Evolutionary conservation across 495 filamentous ascomycete genomes (phyloP).

Genomic region (Ascobolus immersus): DNA sequence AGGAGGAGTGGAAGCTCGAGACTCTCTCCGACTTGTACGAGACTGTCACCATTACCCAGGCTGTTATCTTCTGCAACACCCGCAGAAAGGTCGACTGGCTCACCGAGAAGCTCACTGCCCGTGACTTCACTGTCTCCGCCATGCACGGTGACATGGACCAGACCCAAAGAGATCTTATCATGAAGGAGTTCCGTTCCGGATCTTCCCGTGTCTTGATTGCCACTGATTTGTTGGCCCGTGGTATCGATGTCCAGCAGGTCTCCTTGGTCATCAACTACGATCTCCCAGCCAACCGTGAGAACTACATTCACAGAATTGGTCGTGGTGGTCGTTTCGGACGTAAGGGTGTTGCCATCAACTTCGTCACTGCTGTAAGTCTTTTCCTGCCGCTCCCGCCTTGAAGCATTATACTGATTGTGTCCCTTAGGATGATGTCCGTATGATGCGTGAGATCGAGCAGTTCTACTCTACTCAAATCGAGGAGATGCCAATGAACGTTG

Average conservation of each 20-base stretch:
- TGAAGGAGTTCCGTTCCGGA: conserved; percentile 98
- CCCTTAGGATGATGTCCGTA: conserved; percentile 69
- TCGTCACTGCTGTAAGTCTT: conserved; percentile 48
- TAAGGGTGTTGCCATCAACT: conserved; percentile 99
- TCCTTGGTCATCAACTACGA: conserved; percentile 99
- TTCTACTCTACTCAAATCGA: conserved; percentile 40
- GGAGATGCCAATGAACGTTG: conserved; percentile 31
- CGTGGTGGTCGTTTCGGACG: conserved; percentile 96
- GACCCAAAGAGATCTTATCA: conserved; percentile 87
- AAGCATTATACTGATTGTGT: neutral
- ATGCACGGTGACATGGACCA: conserved; percentile 99
- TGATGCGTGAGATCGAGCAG: conserved; percentile 85
- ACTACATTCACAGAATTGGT: conserved; percentile 99
- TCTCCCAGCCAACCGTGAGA: conserved; percentile 92
- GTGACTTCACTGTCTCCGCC: conserved; percentile 95
- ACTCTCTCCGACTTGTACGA: conserved; percentile 97
- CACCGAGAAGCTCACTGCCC: conserved; percentile 90
- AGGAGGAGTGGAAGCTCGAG: conserved; percentile 99
- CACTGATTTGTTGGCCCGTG: conserved; percentile 88
- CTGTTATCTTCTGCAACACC: conserved; percentile 99
- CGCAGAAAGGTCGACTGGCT: conserved; percentile 99
- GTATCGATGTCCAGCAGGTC: conserved; percentile 98
- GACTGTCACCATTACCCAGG: conserved; percentile 96
- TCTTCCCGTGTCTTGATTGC: conserved; percentile 95
- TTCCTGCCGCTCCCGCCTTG: too few relatives aligned